A percentile compares a stretch with the other conserved stretches of the same genome.
Conservation (phyloP, 768 basidiomycete genomes). For the Fomitopsis pulvina region DNA sequence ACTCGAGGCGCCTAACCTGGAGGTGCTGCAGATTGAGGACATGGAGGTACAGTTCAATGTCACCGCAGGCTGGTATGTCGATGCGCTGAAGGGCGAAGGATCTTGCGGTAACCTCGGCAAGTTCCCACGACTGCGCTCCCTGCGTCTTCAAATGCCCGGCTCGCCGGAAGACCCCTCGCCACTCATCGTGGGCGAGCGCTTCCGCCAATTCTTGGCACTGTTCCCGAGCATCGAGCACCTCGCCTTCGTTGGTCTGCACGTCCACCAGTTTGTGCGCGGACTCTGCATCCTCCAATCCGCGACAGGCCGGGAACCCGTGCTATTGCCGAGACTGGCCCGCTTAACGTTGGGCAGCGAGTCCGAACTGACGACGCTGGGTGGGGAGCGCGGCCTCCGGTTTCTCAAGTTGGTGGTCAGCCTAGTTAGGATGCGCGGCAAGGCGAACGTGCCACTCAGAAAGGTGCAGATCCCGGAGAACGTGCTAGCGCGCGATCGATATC, state of each 20-base stretch:
- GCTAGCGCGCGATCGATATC: neutral
- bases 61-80: neutral
- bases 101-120: neutral
- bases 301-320: neutral
- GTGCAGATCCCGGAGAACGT: neutral
- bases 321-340: neutral
- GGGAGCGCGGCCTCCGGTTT: neutral
- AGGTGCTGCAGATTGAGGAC: constrained; percentile 4
- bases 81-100: neutral
- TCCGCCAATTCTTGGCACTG: neutral
- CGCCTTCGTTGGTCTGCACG: neutral
- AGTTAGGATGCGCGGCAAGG: neutral
- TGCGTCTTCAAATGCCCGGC: constrained; percentile 1
- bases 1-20: constrained; percentile 1
- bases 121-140: constrained; percentile 1
- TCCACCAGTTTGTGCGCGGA: neutral
- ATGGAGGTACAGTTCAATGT: neutral
- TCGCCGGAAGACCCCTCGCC: constrained; percentile 1
- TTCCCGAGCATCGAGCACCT: constrained; percentile 3
- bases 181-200: neutral
- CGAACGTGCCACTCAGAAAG: neutral
- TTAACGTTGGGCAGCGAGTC: neutral
- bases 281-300: neutral
- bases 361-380: neutral
- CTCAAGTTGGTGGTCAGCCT: neutral